Evolutionary conservation across 164 flowering plant species (phyloP), one percentile per base, ranked within the genome.

Genomic region (Umbilicus rupestris): DNA sequence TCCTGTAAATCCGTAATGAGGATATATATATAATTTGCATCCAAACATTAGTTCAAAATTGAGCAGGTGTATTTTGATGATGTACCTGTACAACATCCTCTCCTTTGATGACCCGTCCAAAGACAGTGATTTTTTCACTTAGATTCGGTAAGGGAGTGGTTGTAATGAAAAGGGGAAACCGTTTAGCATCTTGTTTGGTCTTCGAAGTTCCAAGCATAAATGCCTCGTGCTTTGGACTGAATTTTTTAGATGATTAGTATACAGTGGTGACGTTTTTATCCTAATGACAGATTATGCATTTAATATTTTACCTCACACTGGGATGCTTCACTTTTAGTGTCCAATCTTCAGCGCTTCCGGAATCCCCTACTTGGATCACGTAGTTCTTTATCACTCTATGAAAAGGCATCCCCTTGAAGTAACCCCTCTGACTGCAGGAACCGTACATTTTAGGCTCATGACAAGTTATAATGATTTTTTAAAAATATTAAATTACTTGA

Each of bases 201-300:
- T 83, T 90, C 19, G 94, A 78, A 73, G 98, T 93, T 72, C 98
- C 98, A 70, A 93, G 84, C 96, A 93, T 86, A 79, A 93, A 93
- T 4, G 93, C 96, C 72, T 87, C 98, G 66, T 90, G 97, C 82
- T 90, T 92, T 49, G 84, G 76, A 71, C 99, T 94, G 81, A 31
- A 73, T 33, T 19, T 71, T 16, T 29, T 4, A 17, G 6, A 35
- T 5, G 19, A 55, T 11, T 29, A 55, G 58, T 30, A 10, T 2
- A 16, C 33, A 28, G 3, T 55, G 60, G 31, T 22, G 8, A 0
- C 31, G 3, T 26, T 12, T 14, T 9, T 12, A 29, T 28, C 29
- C 5, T 15, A 12, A 12, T 28, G 55, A 12, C 3, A 47, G 55
- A n/a, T 47, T 5, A 47, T 47, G 55, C 24, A n/a, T 5, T n/a